Conservation (phyloP, 495 filamentous ascomycete species). For the Rhypophila decipiens region DNA sequence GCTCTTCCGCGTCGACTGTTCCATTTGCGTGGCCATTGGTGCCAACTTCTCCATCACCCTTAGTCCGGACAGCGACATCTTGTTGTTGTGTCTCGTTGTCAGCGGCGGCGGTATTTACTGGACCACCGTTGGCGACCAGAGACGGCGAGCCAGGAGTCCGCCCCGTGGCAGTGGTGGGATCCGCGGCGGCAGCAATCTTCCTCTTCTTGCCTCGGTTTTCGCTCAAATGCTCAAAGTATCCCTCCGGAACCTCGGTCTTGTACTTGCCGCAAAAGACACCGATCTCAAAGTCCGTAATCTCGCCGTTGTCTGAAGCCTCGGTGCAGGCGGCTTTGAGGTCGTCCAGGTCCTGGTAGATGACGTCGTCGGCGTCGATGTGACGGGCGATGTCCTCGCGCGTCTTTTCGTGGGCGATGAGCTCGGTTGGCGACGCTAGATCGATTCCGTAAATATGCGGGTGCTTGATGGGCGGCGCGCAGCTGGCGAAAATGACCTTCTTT, state of each 20-base stretch:
- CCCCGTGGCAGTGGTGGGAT: neutral
- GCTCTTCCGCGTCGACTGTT: neutral
- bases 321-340: conserved; percentile 78
- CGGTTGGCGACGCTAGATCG: conserved; percentile 74
- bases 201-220: conserved; percentile 63
- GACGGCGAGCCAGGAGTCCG: too few relatives aligned
- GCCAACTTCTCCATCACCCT: neutral
- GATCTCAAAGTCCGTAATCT: conserved; percentile 70
- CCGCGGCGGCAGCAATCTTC: conserved; percentile 39
- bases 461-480: conserved; percentile 80
- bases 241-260: conserved; percentile 72
- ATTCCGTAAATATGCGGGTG: conserved; percentile 72
- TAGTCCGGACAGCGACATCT: neutral
- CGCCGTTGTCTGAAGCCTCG: conserved; percentile 53
- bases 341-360: conserved; percentile 83
- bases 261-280: conserved; percentile 94
- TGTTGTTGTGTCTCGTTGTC: neutral
- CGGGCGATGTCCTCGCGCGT: conserved; percentile 61
- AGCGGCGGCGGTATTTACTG: neutral
- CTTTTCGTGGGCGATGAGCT: conserved; percentile 80
- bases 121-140: neutral
- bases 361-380: conserved; percentile 83
- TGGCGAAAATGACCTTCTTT: conserved; percentile 83
- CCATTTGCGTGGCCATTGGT: neutral
- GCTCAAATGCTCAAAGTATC: conserved; percentile 85